Conservation (phyloP, 768 basidiomycete species). For the Rhodocollybia butyracea region DNA sequence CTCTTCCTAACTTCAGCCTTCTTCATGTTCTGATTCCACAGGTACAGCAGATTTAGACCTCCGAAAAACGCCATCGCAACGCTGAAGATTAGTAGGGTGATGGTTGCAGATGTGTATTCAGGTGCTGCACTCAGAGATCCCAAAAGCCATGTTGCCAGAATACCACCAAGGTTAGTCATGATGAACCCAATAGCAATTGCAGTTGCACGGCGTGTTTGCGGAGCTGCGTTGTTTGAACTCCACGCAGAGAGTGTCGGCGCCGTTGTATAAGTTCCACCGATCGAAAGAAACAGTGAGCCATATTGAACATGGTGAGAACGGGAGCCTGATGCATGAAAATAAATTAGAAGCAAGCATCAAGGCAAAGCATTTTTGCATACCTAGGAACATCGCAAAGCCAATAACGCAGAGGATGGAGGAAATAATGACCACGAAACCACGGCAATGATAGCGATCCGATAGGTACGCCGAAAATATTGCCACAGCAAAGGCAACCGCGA, state of each 20-base stretch:
- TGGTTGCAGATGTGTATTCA: conserved; percentile 19
- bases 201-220: conserved; percentile 54
- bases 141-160: conserved; percentile 59
- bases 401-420: conserved; percentile 28
- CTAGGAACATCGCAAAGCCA: conserved; percentile 38
- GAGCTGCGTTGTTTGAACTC: conserved; percentile 60
- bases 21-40: conserved; percentile 19
- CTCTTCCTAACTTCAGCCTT: conserved; percentile 21
- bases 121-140: conserved; percentile 29
- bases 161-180: conserved; percentile 57
- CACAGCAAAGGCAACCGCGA: conserved; percentile 43
- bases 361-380: conserved; percentile 17
- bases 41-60: conserved; percentile 19
- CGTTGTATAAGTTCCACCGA: conserved; percentile 49
- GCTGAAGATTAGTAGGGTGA: conserved; percentile 10
- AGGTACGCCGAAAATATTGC: conserved; percentile 19
- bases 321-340: conserved; percentile 26
- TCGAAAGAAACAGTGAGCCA: conserved; percentile 52
- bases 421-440: conserved; percentile 26
- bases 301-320: conserved; percentile 41
- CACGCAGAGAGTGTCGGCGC: conserved; percentile 56
- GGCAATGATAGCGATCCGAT: conserved; percentile 23
- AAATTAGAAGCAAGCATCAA: neutral
- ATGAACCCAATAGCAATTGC: conserved; percentile 55
- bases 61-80: conserved; percentile 19